Evolutionary conservation across 371 early-diverging fungal species (phyloP).

Genomic region (Actinomucor elegans): DNA sequence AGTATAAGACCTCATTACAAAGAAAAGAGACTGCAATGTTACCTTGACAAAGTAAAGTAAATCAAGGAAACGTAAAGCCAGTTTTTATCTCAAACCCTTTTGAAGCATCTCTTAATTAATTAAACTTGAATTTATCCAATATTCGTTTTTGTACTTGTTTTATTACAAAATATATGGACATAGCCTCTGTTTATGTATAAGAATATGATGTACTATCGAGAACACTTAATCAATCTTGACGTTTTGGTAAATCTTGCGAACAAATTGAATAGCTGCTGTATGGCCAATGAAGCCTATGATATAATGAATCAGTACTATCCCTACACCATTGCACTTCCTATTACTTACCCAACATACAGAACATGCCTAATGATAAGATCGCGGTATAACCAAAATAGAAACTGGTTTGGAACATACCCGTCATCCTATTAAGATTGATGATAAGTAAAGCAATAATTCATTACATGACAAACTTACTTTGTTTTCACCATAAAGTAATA

Average conservation of each 20-base stretch:
- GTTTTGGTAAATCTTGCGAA: conserved; percentile 71
- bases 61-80: too few relatives aligned
- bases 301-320: conserved; percentile 39
- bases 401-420: conserved; percentile 76
- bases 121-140: too few relatives aligned
- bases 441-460: background rate
- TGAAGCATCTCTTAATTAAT: too few relatives aligned
- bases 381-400: conserved; percentile 85
- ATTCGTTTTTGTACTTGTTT: too few relatives aligned
- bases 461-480: conserved; percentile 53
- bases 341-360: conserved; percentile 73
- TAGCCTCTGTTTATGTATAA: too few relatives aligned
- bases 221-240: conserved; percentile 77
- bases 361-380: conserved; percentile 65
- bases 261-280: conserved; percentile 62
- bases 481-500: conserved; percentile 78
- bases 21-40: too few relatives aligned
- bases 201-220: too few relatives aligned
- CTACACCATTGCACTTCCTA: too few relatives aligned
- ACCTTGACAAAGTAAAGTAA: too few relatives aligned
- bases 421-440: conserved; percentile 57
- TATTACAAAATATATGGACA: too few relatives aligned
- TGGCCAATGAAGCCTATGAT: conserved; percentile 69
- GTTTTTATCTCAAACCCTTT: too few relatives aligned
- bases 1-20: too few relatives aligned